These are phyloP conservation scores for Cardiospermum halicacabum DNA, from an alignment of 345 rosid genomes.

Conservation along the genomic window DNA sequence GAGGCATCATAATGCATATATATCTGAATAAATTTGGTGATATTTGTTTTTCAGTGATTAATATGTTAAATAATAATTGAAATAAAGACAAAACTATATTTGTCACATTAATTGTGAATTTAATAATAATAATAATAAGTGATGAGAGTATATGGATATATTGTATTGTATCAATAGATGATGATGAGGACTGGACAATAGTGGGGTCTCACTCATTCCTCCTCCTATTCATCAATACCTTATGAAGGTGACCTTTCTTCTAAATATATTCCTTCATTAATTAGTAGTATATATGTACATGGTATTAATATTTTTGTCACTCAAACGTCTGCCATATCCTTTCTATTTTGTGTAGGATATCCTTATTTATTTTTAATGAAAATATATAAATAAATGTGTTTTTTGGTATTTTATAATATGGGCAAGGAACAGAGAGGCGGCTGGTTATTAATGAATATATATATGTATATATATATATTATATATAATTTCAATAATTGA, in stretches of 20 bases:
- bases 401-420: too few species aligned
- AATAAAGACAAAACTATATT: slow-evolving; percentile 28
- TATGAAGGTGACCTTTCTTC: background rate
- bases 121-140: slow-evolving; percentile 21
- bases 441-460: too few species aligned
- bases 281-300: background rate
- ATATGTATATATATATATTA: too few species aligned
- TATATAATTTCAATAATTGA: too few species aligned
- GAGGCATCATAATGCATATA: slow-evolving; percentile 5
- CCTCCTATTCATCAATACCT: background rate
- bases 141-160: too few species aligned
- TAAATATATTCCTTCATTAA: too few species aligned
- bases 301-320: background rate
- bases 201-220: slow-evolving; percentile 15
- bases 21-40: slow-evolving; percentile 20
- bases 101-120: slow-evolving; percentile 20
- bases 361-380: too few species aligned
- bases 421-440: too few species aligned
- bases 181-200: slow-evolving; percentile 29
- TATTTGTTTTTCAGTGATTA: slow-evolving; percentile 13
- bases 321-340: slow-evolving; percentile 16
- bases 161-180: background rate
- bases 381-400: too few species aligned
- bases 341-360: background rate
- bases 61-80: slow-evolving; percentile 22